Evolutionary conservation across 2,329 filamentous ascomycete species (phyloP), one percentile per base, ranked within the genome.

Genomic region (Fusarium sublunatum): DNA sequence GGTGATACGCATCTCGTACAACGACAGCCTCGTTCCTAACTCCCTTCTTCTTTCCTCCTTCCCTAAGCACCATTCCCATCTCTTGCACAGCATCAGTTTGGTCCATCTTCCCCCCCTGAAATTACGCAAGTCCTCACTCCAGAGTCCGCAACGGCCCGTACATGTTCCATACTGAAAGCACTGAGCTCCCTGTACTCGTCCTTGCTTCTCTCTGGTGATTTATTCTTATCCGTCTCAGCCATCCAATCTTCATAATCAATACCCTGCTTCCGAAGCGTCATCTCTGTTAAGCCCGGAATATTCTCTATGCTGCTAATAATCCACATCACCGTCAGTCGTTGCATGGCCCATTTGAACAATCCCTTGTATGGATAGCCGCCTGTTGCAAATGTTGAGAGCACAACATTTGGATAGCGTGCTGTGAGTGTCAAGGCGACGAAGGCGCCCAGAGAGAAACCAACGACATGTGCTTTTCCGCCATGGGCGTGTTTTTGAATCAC

Each of bases 401-500:
- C 22, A n/a, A 11, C 13, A 11, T 50, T 31, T 6, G 49, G 39
- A 11, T 49, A 34, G 6, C 39, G 60, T 2, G 29, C 7, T 2
- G 59, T 44, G 9, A 64, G 54, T 11, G n/a, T 9, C 8, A 64
- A 34, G 3, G 60, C 24, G 4, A 50, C 15, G 6, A 64, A 64
- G 1, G 39, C 61, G 1, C 61, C 61, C 11, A 76, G 72, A 0
- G 78, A 80, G 9, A 79, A 31, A 3, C 77, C 78, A 9, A 79
- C 76, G n/a, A 79, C 29, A 51, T 80, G 77, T 7, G 78, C 78
- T 3, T 61, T 66, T 6, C 71, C 69, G 29, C 69, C 69, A 26
- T 76, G 72, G 0, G 77, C 77, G 38, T 74, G 70, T 2, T 55
- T 47, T 6, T 61, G 64, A 29, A 80, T 78, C 32, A 79, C 66